Base-by-base conservation (phyloP, 1,284 basidiomycete species). In the Coniferiporia weirii region DNA sequence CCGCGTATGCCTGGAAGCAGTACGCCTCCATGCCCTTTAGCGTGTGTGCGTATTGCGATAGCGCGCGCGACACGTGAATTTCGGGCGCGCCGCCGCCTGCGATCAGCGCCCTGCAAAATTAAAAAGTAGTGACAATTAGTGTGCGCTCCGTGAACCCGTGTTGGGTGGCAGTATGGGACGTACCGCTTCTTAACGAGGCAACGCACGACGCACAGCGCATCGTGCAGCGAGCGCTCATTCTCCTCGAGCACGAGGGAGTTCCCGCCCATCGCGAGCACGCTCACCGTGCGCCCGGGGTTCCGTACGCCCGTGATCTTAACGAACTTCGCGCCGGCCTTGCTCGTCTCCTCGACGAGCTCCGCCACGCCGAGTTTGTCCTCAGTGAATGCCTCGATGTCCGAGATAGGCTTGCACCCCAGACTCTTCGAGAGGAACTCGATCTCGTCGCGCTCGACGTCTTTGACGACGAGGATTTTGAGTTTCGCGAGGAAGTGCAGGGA, bases 401-500 rank as follows among this genome's bases (percentile, higher is more conserved):
- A 93, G 58, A 99, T 84, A 13, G 97, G 97, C 73, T 96, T 98
- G 79, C 91, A 94, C 43, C 93, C 95, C 9, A 98, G 79, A 67
- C 94, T 94, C 76, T 97, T 96, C 45, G 91, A 87, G 64, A 99
- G 83, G 76, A 99, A 99, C 67, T 98, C 93, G 64, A 99, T 98
- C 74, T 99, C 97, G 72, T 99, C 97, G 59, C 97, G 91, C 73
- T 99, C 97, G 52, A 99, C 89, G 70, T 99, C 96, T 76, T 98
- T 98, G 68, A 99, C 88, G 60, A 93, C 95, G 60, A 99, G 81
- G 69, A 99, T 99, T 73, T 95, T 96, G 67, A 99, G 87, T 67
- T 95, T 93, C 70, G 98, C 95, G 64, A 99, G 85, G 84, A 98
- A 98, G 74, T 94, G 95, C 63, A 99, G 87, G n/a, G 97, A 96